Evolutionary conservation across 2,329 filamentous ascomycete species (phyloP), one percentile per base, ranked within the genome.

Genomic region (Claviceps fusiformis): DNA sequence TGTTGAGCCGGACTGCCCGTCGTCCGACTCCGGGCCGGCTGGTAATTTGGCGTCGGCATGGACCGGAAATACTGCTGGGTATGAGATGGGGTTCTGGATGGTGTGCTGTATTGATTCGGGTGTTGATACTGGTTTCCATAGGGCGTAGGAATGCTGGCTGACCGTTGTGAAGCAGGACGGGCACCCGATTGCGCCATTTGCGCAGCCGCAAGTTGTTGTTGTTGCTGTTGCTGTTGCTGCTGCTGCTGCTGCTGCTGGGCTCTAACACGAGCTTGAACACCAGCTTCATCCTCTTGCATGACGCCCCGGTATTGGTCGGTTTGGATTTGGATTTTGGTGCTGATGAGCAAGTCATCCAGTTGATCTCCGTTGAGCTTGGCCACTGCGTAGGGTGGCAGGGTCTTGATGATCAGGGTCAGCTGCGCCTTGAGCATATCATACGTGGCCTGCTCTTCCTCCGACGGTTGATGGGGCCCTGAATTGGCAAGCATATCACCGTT

Each of bases 301-400:
- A 86, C 81, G 5, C 90, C 90, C 59, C 79, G 80, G 67, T 87
- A 87, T 63, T 89, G 82, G 53, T 85, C 82, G 7, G 79, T 82
- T 57, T 87, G 81, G 50, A 95, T 75, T 57, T 89, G 72, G 24
- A 95, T 79, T 65, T 83, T 89, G 49, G 83, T 88, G 70, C 85
- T 92, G 65, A 95, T 86, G 59, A 88, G 85, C 50, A 95, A 74
- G 56, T 90, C 87, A 35, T 85, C 85, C n/a, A 95, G 72, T 67
- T 90, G 87, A 65, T 95, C 86, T 10, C 89, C 89, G 62, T 95
- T 85, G 58, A 95, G 74, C 63, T 93, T 92, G 6, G 90, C 85
- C 29, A 95, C 86, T 1, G 87, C 87, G 65, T 89, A 93, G 1
- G 90, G 90, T 1, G 90, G 90, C 11, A 95, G 72, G 44, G 79